Evolutionary conservation across 306 rosid species (phyloP), one percentile per base, ranked within the genome.

Genomic region (Rosa lucieae): DNA sequence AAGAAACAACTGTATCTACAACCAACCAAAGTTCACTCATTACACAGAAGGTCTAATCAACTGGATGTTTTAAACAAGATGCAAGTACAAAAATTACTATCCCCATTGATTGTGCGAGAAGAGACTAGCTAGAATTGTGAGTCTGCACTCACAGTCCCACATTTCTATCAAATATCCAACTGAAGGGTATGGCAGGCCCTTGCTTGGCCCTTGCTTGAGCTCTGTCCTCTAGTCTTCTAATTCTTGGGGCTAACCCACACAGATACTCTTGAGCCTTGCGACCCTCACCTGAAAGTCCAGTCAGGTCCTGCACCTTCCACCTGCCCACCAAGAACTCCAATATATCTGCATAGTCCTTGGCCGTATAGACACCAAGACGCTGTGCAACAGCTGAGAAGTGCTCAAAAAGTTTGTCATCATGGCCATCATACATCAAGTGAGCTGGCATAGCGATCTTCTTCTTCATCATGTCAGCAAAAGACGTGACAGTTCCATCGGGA

Each of bases 391-490:
- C 77, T 0, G 98, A 91, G 68, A 87, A 93, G 89, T 91, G 88
- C 0, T 93, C 91, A 21, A 93, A 93, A 61, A 93, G 89, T 76
- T 84, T 82, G 81, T 91, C 90, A 1, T 93, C 98, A 0, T 75
- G 88, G 62, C 98, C 98, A 67, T 93, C 98, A 56, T 86, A 93
- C 98, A 93, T 93, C 75, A 93, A 83, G 84, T 93, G 98, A 3
- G 98, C 98, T 26, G 98, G 97, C 97, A 93, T 93, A 15, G 95
- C 77, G 43, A 93, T 88, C 72, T 91, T 93, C 93, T 91, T 93
- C 90, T 89, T 90, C 98, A 93, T 93, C 97, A 93, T 93, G 87
- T 91, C 95, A n/a, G 97, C 95, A 80, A 93, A 93, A 1, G 93
- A 89, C 67, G 82, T 5, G 0, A 93, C 90, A 8, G 97, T 87